Percentiles rank a stretch among this genome's conserved stretches.
Evolutionary conservation across 148 eudicot species (phyloP).

Genomic region (Silene latifolia): DNA sequence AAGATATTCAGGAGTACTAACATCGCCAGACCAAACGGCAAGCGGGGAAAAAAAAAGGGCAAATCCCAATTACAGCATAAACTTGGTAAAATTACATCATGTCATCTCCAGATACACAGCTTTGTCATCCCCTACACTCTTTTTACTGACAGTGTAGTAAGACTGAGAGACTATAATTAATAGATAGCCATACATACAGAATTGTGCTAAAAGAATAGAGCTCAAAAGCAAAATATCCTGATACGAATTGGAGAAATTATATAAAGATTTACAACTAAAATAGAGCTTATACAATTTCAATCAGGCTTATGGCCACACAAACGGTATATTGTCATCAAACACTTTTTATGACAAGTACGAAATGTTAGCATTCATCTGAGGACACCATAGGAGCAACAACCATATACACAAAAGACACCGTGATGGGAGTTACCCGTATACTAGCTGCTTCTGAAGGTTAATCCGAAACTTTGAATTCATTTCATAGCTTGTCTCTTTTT

Average conservation of each 20-base stretch:
- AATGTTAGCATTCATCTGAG: background rate
- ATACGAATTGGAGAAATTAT: background rate
- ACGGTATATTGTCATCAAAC: no score
- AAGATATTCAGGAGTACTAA: background rate
- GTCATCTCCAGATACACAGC: background rate
- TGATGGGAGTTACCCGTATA: constrained; percentile 55
- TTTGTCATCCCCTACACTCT: background rate
- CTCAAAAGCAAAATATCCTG: constrained; percentile 1
- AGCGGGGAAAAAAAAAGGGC: background rate
- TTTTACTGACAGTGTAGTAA: background rate
- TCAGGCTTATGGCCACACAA: background rate
- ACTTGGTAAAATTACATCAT: background rate
- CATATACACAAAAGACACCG: no score
- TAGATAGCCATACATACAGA: background rate
- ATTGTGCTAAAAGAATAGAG: background rate
- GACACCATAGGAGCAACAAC: no score
- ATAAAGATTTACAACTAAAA: background rate
- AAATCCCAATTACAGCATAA: background rate
- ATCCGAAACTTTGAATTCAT: constrained; percentile 65
- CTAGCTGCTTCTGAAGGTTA: constrained; percentile 78
- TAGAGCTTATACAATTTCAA: background rate
- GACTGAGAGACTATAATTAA: background rate
- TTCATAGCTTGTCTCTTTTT: constrained; percentile 67
- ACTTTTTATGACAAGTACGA: no score
- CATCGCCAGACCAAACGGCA: background rate